These are phyloP conservation scores for Closterium sp. DNA, from an alignment of 139 green algal species.

Conservation along the genomic window DNA sequence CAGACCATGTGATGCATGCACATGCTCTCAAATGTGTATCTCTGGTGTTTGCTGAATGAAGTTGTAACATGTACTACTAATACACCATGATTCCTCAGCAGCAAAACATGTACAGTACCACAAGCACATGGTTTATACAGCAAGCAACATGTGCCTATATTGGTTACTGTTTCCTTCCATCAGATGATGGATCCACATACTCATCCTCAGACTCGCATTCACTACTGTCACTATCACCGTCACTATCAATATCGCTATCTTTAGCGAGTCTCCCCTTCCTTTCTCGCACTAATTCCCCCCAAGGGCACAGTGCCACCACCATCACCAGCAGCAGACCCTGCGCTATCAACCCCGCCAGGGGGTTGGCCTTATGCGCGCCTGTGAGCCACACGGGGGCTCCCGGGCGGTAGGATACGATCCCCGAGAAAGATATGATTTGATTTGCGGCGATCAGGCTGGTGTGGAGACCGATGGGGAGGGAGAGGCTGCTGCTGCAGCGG, in stretches of 20 bases:
- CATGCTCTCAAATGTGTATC: no score
- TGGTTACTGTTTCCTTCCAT: neutral
- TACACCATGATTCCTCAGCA: no score
- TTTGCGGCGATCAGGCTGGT: slow-evolving; percentile 17
- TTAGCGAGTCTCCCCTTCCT: neutral
- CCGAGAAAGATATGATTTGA: neutral
- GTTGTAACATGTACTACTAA: no score
- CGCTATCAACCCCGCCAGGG: neutral
- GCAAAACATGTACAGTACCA: no score
- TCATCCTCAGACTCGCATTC: neutral
- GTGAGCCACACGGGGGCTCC: neutral
- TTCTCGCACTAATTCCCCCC: neutral
- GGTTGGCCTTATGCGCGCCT: neutral
- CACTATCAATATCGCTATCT: neutral
- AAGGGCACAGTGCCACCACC: neutral
- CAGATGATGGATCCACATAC: neutral
- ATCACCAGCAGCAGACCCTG: neutral
- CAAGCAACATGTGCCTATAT: no score
- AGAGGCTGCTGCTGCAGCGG: neutral
- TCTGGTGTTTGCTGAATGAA: no score
- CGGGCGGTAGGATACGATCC: neutral
- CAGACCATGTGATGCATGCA: no score
- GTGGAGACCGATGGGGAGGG: slow-evolving; percentile 36
- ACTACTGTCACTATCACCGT: neutral
- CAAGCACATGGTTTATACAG: no score